Percentiles rank a stretch among this genome's conserved stretches.
Conservation (phyloP, 139 green algal genomes). For the Deuterostichococcus epilithicus region DNA sequence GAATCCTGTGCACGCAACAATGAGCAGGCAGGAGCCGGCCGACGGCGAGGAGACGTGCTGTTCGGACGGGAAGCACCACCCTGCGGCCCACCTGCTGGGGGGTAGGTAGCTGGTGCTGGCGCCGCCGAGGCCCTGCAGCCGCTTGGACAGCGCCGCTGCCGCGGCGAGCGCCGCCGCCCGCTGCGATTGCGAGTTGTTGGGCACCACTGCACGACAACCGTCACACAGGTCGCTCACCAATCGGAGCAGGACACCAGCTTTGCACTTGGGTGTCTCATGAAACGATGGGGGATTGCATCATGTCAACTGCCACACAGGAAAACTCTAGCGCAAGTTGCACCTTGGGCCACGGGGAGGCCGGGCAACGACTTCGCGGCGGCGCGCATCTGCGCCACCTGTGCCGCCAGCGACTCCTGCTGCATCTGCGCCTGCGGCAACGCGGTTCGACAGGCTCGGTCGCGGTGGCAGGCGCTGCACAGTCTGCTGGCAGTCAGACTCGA, state of each 20-base stretch:
- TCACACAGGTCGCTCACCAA: too few relatives aligned
- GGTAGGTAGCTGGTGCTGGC: not conserved
- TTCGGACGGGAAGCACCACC: not conserved
- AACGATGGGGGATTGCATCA: not conserved
- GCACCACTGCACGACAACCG: slow-evolving; percentile 1
- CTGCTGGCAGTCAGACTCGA: too few relatives aligned
- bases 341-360: not conserved
- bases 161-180: slow-evolving; percentile 47
- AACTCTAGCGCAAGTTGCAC: not conserved
- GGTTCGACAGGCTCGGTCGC: too few relatives aligned
- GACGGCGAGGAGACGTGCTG: not conserved
- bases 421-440: slow-evolving; percentile 42
- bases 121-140: slow-evolving; percentile 17
- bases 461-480: too few relatives aligned
- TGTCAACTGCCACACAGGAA: not conserved
- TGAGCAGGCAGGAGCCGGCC: not conserved
- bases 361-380: not conserved
- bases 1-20: too few relatives aligned
- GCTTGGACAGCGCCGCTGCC: slow-evolving; percentile 42
- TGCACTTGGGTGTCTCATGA: too few relatives aligned
- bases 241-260: too few relatives aligned
- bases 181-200: slow-evolving; percentile 30
- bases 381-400: slow-evolving; percentile 35
- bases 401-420: slow-evolving; percentile 41
- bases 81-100: not conserved